Evolutionary conservation across 2,329 filamentous ascomycete species (phyloP).

Genomic region (Colletotrichum lupini): DNA sequence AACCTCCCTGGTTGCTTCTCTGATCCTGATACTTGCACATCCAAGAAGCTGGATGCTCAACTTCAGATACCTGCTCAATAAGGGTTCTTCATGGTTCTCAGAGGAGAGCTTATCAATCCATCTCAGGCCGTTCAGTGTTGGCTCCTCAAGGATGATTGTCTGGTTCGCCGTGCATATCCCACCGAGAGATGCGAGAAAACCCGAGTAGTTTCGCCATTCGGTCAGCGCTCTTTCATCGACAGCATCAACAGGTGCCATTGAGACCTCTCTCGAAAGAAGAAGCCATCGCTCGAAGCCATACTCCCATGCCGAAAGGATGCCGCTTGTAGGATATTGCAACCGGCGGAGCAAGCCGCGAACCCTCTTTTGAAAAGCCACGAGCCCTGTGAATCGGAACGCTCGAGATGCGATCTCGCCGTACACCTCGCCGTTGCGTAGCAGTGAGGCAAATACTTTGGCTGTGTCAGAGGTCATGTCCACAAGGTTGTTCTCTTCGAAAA

Average conservation of each 20-base stretch:
- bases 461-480: conserved; percentile 63
- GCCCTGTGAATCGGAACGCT: conserved; percentile 73
- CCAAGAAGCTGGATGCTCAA: conserved; percentile 74
- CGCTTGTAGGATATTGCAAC: conserved; percentile 71
- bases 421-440: conserved; percentile 70
- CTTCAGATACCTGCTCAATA: conserved; percentile 69
- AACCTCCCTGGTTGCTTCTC: conserved; percentile 75
- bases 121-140: conserved; percentile 64
- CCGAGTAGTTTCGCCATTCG: conserved; percentile 77
- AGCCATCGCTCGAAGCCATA: conserved; percentile 74
- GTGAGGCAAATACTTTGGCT: conserved; percentile 60
- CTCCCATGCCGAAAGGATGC: conserved; percentile 77
- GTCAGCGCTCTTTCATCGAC: conserved; percentile 67
- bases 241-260: conserved; percentile 60
- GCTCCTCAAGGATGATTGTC: conserved; percentile 66
- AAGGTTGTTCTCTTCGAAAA: conserved; percentile 70
- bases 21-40: conserved; percentile 71
- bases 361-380: conserved; percentile 77
- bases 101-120: conserved; percentile 74
- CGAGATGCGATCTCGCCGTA: conserved; percentile 72
- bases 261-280: conserved; percentile 71
- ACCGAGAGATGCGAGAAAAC: conserved; percentile 74
- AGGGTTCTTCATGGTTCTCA: conserved; percentile 69
- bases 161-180: conserved; percentile 74
- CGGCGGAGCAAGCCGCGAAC: conserved; percentile 68